Evolutionary conservation across 1,284 basidiomycete genomes (phyloP), one percentile per base, ranked within the genome.

Genomic region (Tilletia setariae): DNA sequence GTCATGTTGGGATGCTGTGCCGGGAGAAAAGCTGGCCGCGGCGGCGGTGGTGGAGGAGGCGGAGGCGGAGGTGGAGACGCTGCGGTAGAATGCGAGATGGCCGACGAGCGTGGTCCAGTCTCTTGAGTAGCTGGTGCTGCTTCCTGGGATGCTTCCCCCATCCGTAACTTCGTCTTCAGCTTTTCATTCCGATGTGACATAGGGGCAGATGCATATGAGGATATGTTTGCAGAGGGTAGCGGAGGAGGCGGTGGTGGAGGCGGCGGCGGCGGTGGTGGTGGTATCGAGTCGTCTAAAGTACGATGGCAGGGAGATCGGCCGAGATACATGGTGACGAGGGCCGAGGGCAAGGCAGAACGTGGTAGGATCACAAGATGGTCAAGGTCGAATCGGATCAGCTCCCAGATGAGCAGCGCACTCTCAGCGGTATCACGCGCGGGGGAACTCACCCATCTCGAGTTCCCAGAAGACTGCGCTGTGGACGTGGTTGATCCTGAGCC

Each of bases 11-110:
- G 23, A 13, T n/a, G 32, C 28, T 11, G 35, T 11, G 35, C 11
- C 11, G 35, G 35, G 11, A 11, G 35, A 40, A 49, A 8, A 7
- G 19, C 8, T 11, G 53, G 40, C 11, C 47, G 64, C 32, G 72
- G 70, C 21, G 72, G 69, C 16, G 72, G 70, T 35, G 69, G 70
- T 42, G 66, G 62, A 19, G 67, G 69, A 4, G 69, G 69, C 19
- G 72, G 70, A 40, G 73, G 74, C 42, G 75, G 72, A 32, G 71
- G 72, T 1, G 74, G 69, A 42, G 66, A 68, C 28, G 67, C 67
- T 13, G 66, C 66, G 28, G 53, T 23, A 32, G 47, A 53, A 15
- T 35, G 15, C 21, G 43, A 25, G 44, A 13, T 28, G 19, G 32
- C 16, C 35, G 35, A 40, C 11, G 35, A 40, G 35, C 11, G 6